Evolutionary conservation across 2,329 filamentous ascomycete species (phyloP).

Genomic region (Trichoderma afroharzianum): DNA sequence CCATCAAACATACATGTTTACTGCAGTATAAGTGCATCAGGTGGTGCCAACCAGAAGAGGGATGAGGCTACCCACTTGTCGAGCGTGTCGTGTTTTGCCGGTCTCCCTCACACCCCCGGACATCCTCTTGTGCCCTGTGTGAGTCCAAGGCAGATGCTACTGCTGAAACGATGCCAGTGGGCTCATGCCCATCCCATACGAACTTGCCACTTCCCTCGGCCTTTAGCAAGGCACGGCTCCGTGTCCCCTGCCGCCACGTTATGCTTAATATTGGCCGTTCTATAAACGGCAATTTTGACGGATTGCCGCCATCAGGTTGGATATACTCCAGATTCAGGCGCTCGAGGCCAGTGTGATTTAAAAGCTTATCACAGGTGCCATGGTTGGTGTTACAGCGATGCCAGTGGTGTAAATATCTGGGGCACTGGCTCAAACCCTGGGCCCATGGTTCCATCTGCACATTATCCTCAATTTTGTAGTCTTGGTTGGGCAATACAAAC

Average conservation of each 20-base stretch:
- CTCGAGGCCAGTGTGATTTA: background rate
- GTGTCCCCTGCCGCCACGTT: background rate
- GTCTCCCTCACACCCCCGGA: background rate
- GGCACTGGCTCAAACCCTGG: background rate
- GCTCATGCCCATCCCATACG: background rate
- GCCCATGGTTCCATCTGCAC: background rate
- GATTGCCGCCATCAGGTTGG: background rate
- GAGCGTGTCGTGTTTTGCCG: background rate
- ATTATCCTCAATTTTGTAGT: background rate
- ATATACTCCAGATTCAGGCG: background rate
- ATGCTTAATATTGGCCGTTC: background rate
- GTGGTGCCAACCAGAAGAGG: background rate
- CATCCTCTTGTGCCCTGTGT: background rate
- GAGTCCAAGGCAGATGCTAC: background rate
- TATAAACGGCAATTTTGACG: no score
- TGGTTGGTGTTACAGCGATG: background rate
- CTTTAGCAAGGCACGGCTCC: background rate
- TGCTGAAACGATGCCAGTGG: background rate
- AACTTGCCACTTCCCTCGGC: background rate
- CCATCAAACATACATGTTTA: background rate
- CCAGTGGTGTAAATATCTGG: background rate
- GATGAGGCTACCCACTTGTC: background rate
- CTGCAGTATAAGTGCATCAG: background rate
- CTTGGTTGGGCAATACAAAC: background rate
- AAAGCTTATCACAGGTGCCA: background rate